phyloP scores from a whole-genome alignment of 495 filamentous ascomycete genomes.

The Daldinia vernicosa region DNA sequence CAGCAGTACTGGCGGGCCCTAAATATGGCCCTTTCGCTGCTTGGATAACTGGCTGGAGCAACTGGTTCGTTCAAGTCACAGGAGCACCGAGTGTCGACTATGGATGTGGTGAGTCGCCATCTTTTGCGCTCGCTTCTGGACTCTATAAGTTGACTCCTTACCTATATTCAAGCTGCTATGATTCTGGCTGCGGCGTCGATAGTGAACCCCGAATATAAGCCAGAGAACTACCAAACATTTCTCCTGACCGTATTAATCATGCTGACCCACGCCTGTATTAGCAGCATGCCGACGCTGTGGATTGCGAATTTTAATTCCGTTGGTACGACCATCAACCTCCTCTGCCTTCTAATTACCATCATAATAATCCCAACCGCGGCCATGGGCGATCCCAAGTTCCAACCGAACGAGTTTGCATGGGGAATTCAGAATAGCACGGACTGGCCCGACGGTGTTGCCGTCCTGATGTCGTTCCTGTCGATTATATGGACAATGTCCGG shows the following conservation, averaged over 20 bases:
- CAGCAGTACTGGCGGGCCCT: conserved; percentile 79
- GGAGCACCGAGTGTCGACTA: conserved; percentile 69
- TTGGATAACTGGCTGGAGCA: conserved; percentile 80
- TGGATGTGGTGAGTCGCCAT: conserved; percentile 45
- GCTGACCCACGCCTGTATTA: conserved; percentile 74
- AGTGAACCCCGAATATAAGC: conserved; percentile 69
- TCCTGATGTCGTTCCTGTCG: conserved; percentile 79
- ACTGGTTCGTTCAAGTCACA: conserved; percentile 77
- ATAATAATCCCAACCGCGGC: conserved; percentile 75
- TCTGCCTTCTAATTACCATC: conserved; percentile 71
- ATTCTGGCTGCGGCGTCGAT: conserved; percentile 77
- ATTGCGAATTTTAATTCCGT: conserved; percentile 79
- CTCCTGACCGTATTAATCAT: conserved; percentile 75
- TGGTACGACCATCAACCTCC: conserved; percentile 78
- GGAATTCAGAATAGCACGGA: conserved; percentile 74
- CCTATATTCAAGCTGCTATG: conserved; percentile 67
- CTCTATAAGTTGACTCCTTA: conserved; percentile 50
- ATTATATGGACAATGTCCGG: conserved; percentile 67
- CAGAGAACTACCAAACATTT: conserved; percentile 73
- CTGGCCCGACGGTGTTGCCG: conserved; percentile 74
- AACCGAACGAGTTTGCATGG: conserved; percentile 71
- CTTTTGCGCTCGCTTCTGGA: too few species aligned
- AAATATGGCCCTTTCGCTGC: conserved; percentile 79
- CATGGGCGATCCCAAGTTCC: conserved; percentile 67
- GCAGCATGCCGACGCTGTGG: conserved; percentile 78